Conservation (phyloP, 306 rosid genomes). For the Comarum palustre region DNA sequence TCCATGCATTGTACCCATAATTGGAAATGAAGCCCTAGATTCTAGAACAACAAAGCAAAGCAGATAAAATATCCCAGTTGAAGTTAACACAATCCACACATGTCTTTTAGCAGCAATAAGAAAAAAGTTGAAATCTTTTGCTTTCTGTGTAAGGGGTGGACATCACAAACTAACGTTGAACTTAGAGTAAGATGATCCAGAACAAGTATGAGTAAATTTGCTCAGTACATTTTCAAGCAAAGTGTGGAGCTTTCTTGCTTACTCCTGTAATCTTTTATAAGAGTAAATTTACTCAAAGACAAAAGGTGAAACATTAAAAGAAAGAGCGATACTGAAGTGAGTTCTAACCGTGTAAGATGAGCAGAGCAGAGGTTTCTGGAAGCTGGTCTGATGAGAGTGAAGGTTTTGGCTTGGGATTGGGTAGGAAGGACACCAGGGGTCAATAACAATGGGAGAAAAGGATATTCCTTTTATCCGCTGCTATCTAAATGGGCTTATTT, state of each 20-base stretch:
- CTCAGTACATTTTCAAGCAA: neutral
- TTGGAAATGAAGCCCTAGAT: neutral
- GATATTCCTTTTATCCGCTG: slow-evolving; percentile 2
- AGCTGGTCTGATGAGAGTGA: neutral
- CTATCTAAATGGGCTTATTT: neutral
- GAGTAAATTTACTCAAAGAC: neutral
- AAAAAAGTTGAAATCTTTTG: neutral
- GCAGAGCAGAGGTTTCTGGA: neutral
- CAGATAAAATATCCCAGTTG: neutral
- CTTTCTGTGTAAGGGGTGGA: neutral
- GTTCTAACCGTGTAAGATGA: slow-evolving; percentile 3
- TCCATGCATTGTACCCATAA: neutral
- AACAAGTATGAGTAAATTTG: neutral
- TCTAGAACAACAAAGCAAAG: neutral
- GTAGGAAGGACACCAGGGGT: neutral
- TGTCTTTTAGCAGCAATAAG: neutral
- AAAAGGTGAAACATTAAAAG: neutral
- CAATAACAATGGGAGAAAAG: neutral
- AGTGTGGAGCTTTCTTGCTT: neutral
- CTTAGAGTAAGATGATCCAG: neutral
- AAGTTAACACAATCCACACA: neutral
- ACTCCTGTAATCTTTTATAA: neutral
- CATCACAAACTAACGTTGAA: neutral
- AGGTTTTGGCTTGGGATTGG: neutral
- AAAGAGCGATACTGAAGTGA: neutral